Conservation (phyloP, 1,139 yeast species). For the Meyerozyma carpophila region DNA sequence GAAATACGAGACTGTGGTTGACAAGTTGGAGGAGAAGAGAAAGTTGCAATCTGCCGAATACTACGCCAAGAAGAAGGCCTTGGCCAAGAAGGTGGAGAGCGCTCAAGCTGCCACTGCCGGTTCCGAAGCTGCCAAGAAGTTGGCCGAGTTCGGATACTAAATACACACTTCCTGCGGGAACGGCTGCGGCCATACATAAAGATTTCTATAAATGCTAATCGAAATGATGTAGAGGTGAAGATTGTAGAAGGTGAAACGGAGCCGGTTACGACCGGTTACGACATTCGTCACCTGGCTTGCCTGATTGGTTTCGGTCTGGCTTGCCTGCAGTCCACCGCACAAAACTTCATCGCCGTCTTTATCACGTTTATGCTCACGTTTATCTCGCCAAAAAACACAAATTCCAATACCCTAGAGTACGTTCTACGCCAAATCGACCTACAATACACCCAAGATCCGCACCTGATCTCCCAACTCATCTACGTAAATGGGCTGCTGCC, state of each 20-base stretch:
- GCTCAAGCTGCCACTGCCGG: slow-evolving; percentile 79
- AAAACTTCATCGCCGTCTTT: slow-evolving; percentile 10
- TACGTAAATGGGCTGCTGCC: background rate
- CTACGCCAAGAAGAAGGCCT: slow-evolving; percentile 98
- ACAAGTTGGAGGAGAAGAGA: slow-evolving; percentile 98
- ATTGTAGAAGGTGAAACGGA: background rate
- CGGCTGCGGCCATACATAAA: background rate
- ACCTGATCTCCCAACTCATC: background rate
- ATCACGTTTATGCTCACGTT: slow-evolving; percentile 10
- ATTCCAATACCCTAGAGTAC: slow-evolving; percentile 6
- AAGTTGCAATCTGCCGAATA: slow-evolving; percentile 98
- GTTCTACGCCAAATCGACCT: background rate
- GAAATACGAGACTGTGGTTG: slow-evolving; percentile 98
- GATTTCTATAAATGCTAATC: background rate
- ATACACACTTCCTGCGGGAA: slow-evolving; percentile 3
- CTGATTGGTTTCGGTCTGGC: no score
- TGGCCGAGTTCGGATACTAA: slow-evolving; percentile 80
- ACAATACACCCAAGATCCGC: background rate
- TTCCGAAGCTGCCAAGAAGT: slow-evolving; percentile 69
- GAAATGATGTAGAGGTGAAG: background rate
- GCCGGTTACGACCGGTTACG: no score
- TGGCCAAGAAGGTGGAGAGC: slow-evolving; percentile 82
- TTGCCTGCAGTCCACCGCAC: slow-evolving; percentile 4
- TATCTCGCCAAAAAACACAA: slow-evolving; percentile 10
- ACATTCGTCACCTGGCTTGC: no score